Conservation (phyloP, 2,329 filamentous ascomycete genomes). For the Emydomyces testavorans region DNA sequence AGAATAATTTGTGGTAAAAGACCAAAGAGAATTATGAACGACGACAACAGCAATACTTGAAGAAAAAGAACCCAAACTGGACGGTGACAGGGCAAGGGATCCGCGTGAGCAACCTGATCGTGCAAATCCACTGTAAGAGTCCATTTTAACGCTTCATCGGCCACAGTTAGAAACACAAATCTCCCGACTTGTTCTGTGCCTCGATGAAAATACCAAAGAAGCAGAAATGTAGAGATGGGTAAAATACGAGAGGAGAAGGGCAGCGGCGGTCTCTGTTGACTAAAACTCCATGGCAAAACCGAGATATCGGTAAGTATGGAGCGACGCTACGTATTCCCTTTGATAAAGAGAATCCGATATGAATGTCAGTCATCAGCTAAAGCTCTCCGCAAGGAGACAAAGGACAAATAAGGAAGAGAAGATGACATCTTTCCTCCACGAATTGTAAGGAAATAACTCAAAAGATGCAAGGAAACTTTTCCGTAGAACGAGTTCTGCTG, state of each 20-base stretch:
- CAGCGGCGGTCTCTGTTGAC: background rate
- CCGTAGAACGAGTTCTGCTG: conserved; percentile 3
- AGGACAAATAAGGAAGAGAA: background rate
- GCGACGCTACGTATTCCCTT: background rate
- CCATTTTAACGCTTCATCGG: background rate
- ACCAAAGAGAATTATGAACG: background rate
- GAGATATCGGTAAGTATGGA: background rate
- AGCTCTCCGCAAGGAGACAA: background rate
- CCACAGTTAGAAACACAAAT: conserved; percentile 3
- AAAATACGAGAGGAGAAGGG: background rate
- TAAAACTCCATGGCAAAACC: background rate
- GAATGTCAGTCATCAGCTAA: background rate
- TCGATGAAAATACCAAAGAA: background rate
- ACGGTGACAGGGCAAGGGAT: background rate
- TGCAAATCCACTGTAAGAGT: background rate
- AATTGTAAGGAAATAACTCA: background rate
- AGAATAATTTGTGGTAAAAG: background rate
- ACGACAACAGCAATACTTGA: background rate
- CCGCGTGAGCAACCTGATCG: background rate
- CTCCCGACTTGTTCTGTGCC: conserved; percentile 4
- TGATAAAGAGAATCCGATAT: background rate
- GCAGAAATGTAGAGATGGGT: background rate
- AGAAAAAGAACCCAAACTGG: background rate
- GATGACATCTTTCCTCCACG: conserved; percentile 1
- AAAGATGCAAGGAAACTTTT: background rate